Percentiles rank a stretch among this genome's conserved stretches.
Evolutionary conservation across 352 stramenopile genomes (phyloP).

Genomic region (Phytophthora parvispora): DNA sequence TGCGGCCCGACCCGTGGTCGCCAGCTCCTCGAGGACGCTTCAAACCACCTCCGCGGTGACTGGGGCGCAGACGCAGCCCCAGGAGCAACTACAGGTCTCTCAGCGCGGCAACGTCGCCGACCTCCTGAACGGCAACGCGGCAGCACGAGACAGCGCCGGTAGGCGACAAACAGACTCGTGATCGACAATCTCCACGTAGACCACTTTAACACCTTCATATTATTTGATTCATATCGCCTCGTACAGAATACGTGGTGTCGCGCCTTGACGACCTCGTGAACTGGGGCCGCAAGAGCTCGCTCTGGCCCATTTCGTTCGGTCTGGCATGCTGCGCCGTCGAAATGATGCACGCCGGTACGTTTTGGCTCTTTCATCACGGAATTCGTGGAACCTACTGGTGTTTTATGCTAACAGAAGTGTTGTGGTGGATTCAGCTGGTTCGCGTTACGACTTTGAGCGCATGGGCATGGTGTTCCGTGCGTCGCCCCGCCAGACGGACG

Average conservation of each 20-base stretch:
- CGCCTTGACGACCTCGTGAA: slow-evolving; percentile 99
- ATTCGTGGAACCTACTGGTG: neutral
- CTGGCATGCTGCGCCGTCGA: slow-evolving; percentile 99
- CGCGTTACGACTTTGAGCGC: slow-evolving; percentile 97
- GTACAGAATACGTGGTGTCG: slow-evolving; percentile 96
- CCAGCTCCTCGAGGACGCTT: slow-evolving; percentile 15
- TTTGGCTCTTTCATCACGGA: too few relatives aligned
- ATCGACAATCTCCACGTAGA: too few relatives aligned
- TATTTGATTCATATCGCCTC: neutral
- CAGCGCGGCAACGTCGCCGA: slow-evolving; percentile 72
- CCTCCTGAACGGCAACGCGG: slow-evolving; percentile 61
- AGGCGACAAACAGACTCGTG: slow-evolving; percentile 12
- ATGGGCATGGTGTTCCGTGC: slow-evolving; percentile 98
- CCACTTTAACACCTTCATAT: neutral
- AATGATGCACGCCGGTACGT: slow-evolving; percentile 96
- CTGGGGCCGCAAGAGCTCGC: slow-evolving; percentile 95
- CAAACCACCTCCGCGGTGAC: slow-evolving; percentile 10
- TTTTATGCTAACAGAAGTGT: neutral
- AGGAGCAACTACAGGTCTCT: slow-evolving; percentile 19
- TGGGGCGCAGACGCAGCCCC: slow-evolving; percentile 6
- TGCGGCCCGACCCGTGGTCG: neutral
- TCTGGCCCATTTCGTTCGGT: slow-evolving; percentile 99
- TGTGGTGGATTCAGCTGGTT: slow-evolving; percentile 18
- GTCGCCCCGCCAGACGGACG: slow-evolving; percentile 93
- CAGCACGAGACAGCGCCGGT: slow-evolving; percentile 79